A percentile compares a stretch with the other conserved stretches of the same genome.
These are phyloP conservation scores for Verticillium isaacii DNA, from an alignment of 2,329 filamentous ascomycete species.

Conservation along the genomic window DNA sequence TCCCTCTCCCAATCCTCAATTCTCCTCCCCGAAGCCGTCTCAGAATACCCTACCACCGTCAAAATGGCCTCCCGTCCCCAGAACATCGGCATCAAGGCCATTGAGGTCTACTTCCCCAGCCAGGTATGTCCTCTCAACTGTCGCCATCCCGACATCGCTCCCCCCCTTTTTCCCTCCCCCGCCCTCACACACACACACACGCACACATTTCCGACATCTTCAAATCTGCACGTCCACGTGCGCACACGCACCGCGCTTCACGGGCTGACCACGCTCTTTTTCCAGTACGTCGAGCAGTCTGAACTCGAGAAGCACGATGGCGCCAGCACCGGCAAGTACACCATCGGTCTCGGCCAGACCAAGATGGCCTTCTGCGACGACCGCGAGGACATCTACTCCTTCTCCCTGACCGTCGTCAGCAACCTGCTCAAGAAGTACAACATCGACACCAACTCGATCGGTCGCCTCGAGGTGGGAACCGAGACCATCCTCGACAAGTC, in stretches of 20 bases:
- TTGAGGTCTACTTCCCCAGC: conserved; percentile 82
- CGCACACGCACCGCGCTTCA: background rate
- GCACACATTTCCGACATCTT: background rate
- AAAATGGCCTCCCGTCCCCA: conserved; percentile 71
- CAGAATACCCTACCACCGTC: background rate
- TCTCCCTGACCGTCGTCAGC: conserved; percentile 72
- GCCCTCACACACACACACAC: background rate
- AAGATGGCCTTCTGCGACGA: conserved; percentile 93
- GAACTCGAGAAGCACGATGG: conserved; percentile 86
- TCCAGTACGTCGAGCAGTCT: conserved; percentile 75
- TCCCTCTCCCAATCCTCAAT: background rate
- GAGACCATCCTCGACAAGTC: conserved; percentile 86
- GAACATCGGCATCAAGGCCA: conserved; percentile 90
- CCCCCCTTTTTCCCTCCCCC: conserved; percentile 14
- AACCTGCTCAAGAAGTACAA: conserved; percentile 79
- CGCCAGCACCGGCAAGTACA: conserved; percentile 78
- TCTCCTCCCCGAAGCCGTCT: background rate
- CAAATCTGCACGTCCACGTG: background rate
- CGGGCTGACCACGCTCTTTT: conserved; percentile 7
- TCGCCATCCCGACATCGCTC: conserved; percentile 2
- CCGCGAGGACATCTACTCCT: conserved; percentile 86
- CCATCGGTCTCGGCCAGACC: conserved; percentile 84
- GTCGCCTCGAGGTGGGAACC: conserved; percentile 78
- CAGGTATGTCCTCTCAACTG: conserved; percentile 56
- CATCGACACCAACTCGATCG: conserved; percentile 72